Evolutionary conservation across 1,284 basidiomycete genomes (phyloP).

Genomic region (Fomitopsis betulina): DNA sequence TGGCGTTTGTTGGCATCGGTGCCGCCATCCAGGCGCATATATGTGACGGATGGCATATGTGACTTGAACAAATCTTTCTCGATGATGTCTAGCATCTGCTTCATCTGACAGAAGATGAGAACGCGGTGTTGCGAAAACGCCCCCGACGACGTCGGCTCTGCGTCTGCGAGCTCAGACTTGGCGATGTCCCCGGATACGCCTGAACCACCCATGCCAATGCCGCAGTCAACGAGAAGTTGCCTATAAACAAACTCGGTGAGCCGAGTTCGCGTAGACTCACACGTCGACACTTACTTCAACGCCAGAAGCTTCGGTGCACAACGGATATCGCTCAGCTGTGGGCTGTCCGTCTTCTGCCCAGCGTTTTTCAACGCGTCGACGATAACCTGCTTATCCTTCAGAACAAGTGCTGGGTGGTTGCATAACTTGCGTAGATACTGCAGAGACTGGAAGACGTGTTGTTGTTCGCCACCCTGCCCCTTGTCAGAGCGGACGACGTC

Average conservation of each 20-base stretch:
- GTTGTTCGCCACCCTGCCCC: constrained; percentile 48
- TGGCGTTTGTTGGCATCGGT: constrained; percentile 91
- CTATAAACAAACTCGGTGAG: constrained; percentile 36
- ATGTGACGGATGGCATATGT: constrained; percentile 94
- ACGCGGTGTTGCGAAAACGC: constrained; percentile 93
- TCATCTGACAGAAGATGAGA: constrained; percentile 98
- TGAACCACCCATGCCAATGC: constrained; percentile 67
- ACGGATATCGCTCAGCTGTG: constrained; percentile 71
- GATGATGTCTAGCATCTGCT: constrained; percentile 98
- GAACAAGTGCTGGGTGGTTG: constrained; percentile 91
- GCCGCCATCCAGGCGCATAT: constrained; percentile 94
- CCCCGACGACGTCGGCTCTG: constrained; percentile 48
- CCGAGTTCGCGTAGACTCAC: neutral
- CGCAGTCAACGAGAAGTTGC: constrained; percentile 92
- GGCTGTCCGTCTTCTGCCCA: constrained; percentile 31
- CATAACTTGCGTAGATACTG: constrained; percentile 98
- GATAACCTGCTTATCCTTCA: constrained; percentile 67
- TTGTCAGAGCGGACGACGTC: constrained; percentile 50
- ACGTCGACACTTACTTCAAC: constrained; percentile 56
- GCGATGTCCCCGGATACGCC: constrained; percentile 41
- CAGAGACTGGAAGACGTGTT: constrained; percentile 93
- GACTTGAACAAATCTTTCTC: constrained; percentile 89
- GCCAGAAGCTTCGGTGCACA: constrained; percentile 96
- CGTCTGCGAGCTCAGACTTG: constrained; percentile 62
- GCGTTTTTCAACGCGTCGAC: constrained; percentile 60